phyloP scores from a whole-genome alignment of 257 asterid species.

The Lycium ferocissimum region DNA sequence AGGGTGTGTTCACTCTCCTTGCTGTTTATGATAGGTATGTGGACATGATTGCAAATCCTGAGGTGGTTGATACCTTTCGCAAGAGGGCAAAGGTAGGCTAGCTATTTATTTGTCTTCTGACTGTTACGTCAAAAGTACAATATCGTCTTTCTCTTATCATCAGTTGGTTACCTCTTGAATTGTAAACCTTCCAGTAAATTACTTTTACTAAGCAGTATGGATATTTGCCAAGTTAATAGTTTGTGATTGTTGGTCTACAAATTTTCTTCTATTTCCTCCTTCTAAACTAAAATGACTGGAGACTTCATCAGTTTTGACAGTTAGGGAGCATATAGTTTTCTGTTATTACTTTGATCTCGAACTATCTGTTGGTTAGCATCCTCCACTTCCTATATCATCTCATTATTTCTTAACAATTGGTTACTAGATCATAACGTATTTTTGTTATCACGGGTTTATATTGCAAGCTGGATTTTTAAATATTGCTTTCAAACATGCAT shows the following conservation, averaged over 20 bases:
- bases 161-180: neutral
- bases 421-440: neutral
- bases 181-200: neutral
- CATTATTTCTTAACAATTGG: slow-evolving; percentile 3
- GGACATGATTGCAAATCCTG: slow-evolving; percentile 99
- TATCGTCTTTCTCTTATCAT: neutral
- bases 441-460: neutral
- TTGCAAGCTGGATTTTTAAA: neutral
- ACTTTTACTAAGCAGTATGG: neutral
- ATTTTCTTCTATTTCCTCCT: neutral
- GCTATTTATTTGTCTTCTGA: neutral
- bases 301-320: neutral
- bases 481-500: neutral
- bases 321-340: neutral
- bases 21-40: slow-evolving; percentile 61
- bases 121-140: neutral
- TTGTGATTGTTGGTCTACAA: neutral
- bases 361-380: neutral
- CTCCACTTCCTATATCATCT: neutral
- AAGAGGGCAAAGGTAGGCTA: slow-evolving; percentile 90
- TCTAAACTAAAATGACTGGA: neutral
- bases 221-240: neutral
- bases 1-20: slow-evolving; percentile 9
- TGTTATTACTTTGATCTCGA: neutral
- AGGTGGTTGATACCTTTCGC: slow-evolving; percentile 82